Evolutionary conservation across 768 basidiomycete species (phyloP).

Genomic region (Xerocomus spinulosus): DNA sequence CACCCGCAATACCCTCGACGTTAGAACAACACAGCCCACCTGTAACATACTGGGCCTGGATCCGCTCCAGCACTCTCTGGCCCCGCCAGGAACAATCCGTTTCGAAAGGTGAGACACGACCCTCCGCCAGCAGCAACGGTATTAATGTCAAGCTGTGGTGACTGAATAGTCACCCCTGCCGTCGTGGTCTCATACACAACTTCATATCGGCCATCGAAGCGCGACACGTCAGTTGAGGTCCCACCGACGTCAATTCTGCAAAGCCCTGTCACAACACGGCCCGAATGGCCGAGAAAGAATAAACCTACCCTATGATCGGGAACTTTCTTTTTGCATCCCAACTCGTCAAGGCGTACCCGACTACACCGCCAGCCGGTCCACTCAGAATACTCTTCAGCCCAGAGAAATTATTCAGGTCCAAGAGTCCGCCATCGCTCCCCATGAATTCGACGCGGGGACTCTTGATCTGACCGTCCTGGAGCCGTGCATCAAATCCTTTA

Average conservation of each 20-base stretch:
- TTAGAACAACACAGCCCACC: constrained; percentile 40
- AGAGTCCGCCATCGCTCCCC: constrained; percentile 87
- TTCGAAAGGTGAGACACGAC: constrained; percentile 81
- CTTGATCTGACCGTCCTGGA: constrained; percentile 53
- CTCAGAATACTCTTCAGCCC: constrained; percentile 91
- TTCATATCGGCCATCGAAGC: constrained; percentile 88
- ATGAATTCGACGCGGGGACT: constrained; percentile 89
- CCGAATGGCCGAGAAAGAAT: background rate
- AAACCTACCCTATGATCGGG: constrained; percentile 78
- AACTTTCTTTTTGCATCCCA: constrained; percentile 70
- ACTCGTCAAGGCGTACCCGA: constrained; percentile 85
- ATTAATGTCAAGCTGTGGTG: constrained; percentile 92
- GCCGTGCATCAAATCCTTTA: constrained; percentile 73
- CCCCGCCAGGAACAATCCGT: constrained; percentile 87
- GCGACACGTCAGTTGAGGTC: constrained; percentile 92
- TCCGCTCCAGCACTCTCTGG: constrained; percentile 93
- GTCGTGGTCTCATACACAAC: constrained; percentile 95
- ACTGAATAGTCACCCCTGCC: constrained; percentile 88
- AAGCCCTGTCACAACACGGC: background rate
- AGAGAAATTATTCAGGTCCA: constrained; percentile 80
- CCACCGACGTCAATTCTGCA: constrained; percentile 86
- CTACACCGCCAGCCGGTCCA: constrained; percentile 93
- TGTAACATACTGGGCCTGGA: constrained; percentile 89
- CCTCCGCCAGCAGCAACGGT: constrained; percentile 96
- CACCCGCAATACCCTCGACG: background rate